Evolutionary conservation across 257 asterid genomes (phyloP), one percentile per base, ranked within the genome.

Genomic region (Echites panduratus): DNA sequence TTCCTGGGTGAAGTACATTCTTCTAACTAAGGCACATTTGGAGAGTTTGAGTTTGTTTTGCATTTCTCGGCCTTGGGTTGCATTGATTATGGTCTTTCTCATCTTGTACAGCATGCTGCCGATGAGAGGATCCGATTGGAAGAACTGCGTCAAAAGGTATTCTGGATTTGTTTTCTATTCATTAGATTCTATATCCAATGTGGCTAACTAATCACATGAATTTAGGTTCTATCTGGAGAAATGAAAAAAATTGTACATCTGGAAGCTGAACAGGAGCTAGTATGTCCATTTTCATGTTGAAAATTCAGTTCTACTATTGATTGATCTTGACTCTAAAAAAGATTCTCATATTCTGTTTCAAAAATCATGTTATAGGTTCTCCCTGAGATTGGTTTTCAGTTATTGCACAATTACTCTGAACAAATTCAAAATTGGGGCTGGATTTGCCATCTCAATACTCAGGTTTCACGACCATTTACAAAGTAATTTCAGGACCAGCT

Each of bases 81-180:
- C 47, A 71, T 62, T 83, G 40, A 76, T 70, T 41, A 70, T 38
- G 43, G 19, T 29, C 54, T 73, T 86, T 72, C 59, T 81, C 76
- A 65, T 79, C 64, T 72, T 81, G 68, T 79, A 70, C 91, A 91
- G 99, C 99, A 94, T 80, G 99, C 99, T 70, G 99, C 99, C 68
- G 99, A 94, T 86, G 99, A 94, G 82, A 89, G 99, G 82, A 91
- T 94, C 71, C 85, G 94, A 73, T 79, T 94, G 86, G 99, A 94
- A 82, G 99, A 89, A 76, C 78, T 94, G 76, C 95, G 97, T 26
- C 82, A 79, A 75, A 89, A 91, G 97, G 99, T 91, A 77, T 73
- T 69, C 65, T 27, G 45, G 19, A 53, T 68, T 70, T 49, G 67
- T 45, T 70, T 77, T 69, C 71, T 77, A 76, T 38, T 27, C 61